A percentile compares a stretch with the other conserved stretches of the same genome.
These are phyloP conservation scores for Kondoa subrosea DNA, from an alignment of 768 basidiomycete genomes.

Conservation along the genomic window DNA sequence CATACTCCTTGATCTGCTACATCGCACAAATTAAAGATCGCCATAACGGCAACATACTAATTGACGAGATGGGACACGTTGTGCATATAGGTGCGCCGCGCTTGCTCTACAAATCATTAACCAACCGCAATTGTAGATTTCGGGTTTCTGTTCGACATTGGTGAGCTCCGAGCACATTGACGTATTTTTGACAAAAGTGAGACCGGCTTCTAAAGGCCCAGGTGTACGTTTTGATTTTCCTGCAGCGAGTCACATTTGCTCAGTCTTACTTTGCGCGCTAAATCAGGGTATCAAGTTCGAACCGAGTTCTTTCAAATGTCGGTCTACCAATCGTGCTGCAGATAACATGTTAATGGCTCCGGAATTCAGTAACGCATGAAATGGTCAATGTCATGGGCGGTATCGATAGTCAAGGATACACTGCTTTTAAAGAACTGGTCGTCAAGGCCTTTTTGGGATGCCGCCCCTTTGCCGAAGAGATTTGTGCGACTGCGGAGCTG, in stretches of 20 bases:
- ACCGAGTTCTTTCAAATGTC: conserved; percentile 78
- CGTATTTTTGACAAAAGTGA: conserved; percentile 27
- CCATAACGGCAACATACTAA: conserved; percentile 99
- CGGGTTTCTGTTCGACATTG: conserved; percentile 94
- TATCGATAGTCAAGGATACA: conserved; percentile 79
- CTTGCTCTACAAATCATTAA: not conserved
- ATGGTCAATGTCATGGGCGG: conserved; percentile 98
- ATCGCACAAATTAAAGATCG: conserved; percentile 96
- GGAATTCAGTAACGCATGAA: conserved; percentile 56
- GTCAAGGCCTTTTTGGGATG: conserved; percentile 94
- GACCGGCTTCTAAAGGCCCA: not conserved
- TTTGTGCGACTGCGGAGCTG: conserved; percentile 69
- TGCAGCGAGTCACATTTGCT: not conserved
- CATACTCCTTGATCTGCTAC: conserved; percentile 94
- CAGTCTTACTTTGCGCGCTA: conserved; percentile 35
- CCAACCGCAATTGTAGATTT: conserved; percentile 47
- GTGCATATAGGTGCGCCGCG: conserved; percentile 68
- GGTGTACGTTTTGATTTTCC: not conserved
- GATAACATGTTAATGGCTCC: not conserved
- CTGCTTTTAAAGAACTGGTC: conserved; percentile 78
- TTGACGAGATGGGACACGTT: conserved; percentile 92
- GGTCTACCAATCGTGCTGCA: not conserved
- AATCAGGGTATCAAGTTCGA: conserved; percentile 91
- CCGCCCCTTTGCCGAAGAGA: conserved; percentile 79
- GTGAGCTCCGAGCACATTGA: conserved; percentile 40